Percentiles rank a stretch among this genome's conserved stretches.
Conservation (phyloP, 176 grass and related monocot species). For the Eleusine coracana region DNA sequence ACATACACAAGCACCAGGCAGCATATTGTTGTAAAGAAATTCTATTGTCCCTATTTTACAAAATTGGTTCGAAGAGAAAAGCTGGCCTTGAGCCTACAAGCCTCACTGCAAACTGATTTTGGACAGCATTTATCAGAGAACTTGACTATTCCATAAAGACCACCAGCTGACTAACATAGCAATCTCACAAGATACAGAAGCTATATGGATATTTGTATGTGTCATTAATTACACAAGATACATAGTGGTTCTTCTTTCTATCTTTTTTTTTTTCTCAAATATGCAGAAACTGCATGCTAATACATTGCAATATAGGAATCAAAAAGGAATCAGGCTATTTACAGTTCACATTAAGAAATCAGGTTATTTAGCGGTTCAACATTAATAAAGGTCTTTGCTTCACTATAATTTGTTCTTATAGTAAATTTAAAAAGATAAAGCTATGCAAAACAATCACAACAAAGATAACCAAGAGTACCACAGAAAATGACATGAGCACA, state of each 20-base stretch:
- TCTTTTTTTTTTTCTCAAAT: background rate
- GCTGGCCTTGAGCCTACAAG: background rate
- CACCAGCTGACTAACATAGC: background rate
- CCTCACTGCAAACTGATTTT: background rate
- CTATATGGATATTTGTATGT: background rate
- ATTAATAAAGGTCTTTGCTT: background rate
- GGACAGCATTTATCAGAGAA: background rate
- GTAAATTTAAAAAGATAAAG: background rate
- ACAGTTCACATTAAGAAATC: background rate
- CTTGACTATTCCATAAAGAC: background rate
- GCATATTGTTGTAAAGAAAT: background rate
- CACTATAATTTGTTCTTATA: background rate
- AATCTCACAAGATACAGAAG: background rate
- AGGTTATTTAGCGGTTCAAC: background rate
- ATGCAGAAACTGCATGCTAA: background rate
- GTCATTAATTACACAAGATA: background rate
- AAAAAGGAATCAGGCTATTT: background rate
- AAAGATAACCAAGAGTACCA: background rate
- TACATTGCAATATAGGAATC: background rate
- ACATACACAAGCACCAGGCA: background rate
- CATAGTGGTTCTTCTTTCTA: background rate
- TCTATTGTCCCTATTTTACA: background rate
- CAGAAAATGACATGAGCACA: background rate
- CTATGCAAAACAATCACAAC: background rate
- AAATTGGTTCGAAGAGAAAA: slow-evolving; percentile 1